Evolutionary conservation across 257 asterid species (phyloP).

Genomic region (Oldenlandia corymbosa): DNA sequence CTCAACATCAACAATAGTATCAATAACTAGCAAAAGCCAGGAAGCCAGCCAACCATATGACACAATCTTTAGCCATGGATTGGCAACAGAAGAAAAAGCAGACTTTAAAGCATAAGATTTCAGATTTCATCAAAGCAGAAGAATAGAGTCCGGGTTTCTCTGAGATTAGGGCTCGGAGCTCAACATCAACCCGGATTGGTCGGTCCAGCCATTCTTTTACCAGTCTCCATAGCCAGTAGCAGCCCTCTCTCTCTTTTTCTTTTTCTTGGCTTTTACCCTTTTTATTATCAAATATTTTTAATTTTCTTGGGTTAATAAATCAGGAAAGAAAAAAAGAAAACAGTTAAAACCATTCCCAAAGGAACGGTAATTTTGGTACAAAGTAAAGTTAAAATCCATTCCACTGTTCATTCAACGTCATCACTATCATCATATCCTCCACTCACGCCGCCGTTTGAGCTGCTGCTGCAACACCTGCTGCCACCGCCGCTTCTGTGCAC

Average conservation of each 20-base stretch:
- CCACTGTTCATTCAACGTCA: conserved; percentile 13
- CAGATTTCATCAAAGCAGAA: background rate
- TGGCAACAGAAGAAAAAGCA: background rate
- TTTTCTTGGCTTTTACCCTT: no score
- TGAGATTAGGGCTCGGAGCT: conserved; percentile 29
- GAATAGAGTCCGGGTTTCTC: background rate
- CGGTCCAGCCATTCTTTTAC: conserved; percentile 16
- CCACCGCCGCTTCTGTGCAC: conserved; percentile 8
- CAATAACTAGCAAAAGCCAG: background rate
- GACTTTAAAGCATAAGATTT: no score
- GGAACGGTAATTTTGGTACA: background rate
- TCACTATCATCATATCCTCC: conserved; percentile 23
- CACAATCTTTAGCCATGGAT: background rate
- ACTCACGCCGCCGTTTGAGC: conserved; percentile 23
- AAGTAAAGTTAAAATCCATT: background rate
- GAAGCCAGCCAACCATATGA: no score
- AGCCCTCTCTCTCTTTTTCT: background rate
- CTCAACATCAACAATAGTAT: background rate
- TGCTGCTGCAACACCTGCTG: background rate
- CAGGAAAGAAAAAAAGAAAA: no score
- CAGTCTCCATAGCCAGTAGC: conserved; percentile 9
- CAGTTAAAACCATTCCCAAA: no score
- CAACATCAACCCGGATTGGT: conserved; percentile 36
- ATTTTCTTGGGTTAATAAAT: no score
- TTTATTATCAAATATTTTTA: no score